These are phyloP conservation scores for Artomyces pyxidatus DNA, from an alignment of 768 basidiomycete species.

Conservation along the genomic window DNA sequence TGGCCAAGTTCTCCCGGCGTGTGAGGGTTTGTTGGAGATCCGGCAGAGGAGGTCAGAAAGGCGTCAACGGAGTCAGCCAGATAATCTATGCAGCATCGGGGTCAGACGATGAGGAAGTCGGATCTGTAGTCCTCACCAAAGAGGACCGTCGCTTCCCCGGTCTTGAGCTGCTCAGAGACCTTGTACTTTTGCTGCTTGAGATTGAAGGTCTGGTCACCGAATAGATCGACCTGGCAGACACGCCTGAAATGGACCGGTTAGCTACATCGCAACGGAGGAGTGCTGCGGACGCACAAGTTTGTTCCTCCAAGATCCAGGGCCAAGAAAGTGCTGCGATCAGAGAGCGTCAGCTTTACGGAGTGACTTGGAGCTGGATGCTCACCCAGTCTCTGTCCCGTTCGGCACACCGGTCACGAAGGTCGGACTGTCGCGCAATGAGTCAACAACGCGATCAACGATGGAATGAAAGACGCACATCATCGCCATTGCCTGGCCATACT, in stretches of 20 bases:
- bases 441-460: background rate
- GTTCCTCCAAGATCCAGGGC: conserved; percentile 97
- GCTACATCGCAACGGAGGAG: too few species aligned
- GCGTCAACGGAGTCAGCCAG: conserved; percentile 95
- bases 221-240: conserved; percentile 89
- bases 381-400: conserved; percentile 92
- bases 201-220: conserved; percentile 82
- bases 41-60: conserved; percentile 65
- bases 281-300: conserved; percentile 75
- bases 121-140: too few species aligned
- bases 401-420: conserved; percentile 95
- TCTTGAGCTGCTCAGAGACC: conserved; percentile 89
- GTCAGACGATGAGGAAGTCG: conserved; percentile 5
- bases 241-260: conserved; percentile 44
- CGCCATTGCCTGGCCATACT: conserved; percentile 77
- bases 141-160: conserved; percentile 78
- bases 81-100: conserved; percentile 56
- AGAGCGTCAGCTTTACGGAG: background rate
- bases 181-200: conserved; percentile 95
- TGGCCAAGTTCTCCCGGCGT: conserved; percentile 29
- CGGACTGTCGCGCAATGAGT: conserved; percentile 42
- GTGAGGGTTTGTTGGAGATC: background rate
- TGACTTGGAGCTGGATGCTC: conserved; percentile 15
- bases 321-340: conserved; percentile 69
- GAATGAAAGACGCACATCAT: conserved; percentile 62